Conservation (phyloP, 2,329 filamentous ascomycete species). For the Shiraia bambusicola region DNA sequence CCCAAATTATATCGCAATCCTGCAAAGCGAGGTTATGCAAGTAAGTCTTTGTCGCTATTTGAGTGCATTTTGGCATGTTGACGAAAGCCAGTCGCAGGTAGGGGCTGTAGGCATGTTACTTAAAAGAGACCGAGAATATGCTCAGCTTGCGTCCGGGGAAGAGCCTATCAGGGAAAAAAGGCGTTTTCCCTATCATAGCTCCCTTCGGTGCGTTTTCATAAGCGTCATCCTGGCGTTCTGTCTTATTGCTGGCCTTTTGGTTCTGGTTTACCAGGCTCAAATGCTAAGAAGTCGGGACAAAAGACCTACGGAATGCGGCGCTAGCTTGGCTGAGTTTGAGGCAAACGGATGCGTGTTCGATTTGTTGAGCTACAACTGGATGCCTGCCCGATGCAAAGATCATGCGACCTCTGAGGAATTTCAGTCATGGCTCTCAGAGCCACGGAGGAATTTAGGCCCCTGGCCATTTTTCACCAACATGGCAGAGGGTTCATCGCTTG, state of each 20-base stretch:
- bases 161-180: not conserved
- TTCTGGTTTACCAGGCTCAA: not conserved
- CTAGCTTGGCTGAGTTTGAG: conserved; percentile 1
- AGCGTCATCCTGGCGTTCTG: not conserved
- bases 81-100: not conserved
- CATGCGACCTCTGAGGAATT: conserved; percentile 1
- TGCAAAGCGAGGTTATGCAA: not conserved
- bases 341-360: conserved; percentile 1
- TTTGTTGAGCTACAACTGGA: not conserved
- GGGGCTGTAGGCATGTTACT: not conserved
- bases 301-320: conserved; percentile 1
- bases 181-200: not conserved
- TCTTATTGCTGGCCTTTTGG: not conserved
- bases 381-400: conserved; percentile 1
- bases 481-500: not conserved
- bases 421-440: not conserved
- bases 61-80: not conserved
- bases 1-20: not conserved
- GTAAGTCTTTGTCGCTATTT: not conserved
- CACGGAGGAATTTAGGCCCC: not conserved
- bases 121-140: not conserved
- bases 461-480: not conserved
- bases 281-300: conserved; percentile 1
- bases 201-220: conserved; percentile 1
- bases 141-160: not conserved